phyloP scores from a whole-genome alignment of 805 yeast species.

The Myxozyma mucilagina region DNA sequence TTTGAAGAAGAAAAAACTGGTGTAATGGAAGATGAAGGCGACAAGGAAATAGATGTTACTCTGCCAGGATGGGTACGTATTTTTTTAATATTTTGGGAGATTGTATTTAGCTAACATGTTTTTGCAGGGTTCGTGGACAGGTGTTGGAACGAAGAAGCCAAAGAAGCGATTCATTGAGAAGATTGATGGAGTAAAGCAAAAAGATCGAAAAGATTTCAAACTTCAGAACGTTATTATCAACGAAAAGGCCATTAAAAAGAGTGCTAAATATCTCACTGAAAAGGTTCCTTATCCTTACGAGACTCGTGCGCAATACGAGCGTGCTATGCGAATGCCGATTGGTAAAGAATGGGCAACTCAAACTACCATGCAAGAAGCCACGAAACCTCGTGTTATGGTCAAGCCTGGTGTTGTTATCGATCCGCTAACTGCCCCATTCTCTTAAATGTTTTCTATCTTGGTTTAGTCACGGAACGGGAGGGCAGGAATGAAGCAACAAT shows the following conservation, averaged over 20 bases:
- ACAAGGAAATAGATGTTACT: conserved; percentile 79
- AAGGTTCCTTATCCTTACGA: conserved; percentile 96
- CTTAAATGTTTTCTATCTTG: background rate
- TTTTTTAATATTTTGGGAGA: background rate
- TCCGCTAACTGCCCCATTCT: conserved; percentile 83
- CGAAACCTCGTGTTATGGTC: conserved; percentile 83
- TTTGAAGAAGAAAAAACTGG: conserved; percentile 75
- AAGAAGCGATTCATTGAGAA: conserved; percentile 66
- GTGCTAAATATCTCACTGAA: conserved; percentile 77
- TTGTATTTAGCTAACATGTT: background rate
- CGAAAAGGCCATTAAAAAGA: conserved; percentile 82
- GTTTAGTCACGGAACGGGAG: background rate
- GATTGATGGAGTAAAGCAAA: conserved; percentile 72
- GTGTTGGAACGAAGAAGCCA: conserved; percentile 50
- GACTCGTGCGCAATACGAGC: conserved; percentile 89
- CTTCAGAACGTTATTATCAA: conserved; percentile 83
- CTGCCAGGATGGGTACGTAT: conserved; percentile 79
- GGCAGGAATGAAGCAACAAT: no score
- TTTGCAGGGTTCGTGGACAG: conserved; percentile 81
- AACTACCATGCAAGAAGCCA: conserved; percentile 79
- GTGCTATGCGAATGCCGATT: conserved; percentile 90
- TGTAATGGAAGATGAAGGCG: conserved; percentile 74
- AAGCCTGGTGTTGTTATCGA: conserved; percentile 89
- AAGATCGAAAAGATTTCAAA: conserved; percentile 75
- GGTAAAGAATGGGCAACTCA: conserved; percentile 96